Conservation (phyloP, 1,139 yeast genomes). For the Suhomyces ambrosiae region DNA sequence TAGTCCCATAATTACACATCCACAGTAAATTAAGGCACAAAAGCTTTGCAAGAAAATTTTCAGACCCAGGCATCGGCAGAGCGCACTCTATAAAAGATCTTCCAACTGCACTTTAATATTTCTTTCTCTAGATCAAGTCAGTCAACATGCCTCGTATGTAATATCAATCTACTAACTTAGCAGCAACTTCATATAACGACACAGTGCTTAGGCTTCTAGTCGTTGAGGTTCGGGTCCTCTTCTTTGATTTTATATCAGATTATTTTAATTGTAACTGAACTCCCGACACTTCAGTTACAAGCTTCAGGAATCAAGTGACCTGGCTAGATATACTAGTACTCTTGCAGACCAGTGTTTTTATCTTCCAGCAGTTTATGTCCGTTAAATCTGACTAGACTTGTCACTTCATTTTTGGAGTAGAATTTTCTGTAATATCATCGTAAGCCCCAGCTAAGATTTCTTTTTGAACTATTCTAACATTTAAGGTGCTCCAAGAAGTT, state of each 20-base stretch:
- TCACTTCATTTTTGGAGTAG: conserved; percentile 5
- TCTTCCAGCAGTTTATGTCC: not conserved
- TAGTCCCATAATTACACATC: conserved; percentile 11
- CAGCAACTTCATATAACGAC: conserved; percentile 12
- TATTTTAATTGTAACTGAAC: conserved; percentile 58
- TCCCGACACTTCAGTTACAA: conserved; percentile 87
- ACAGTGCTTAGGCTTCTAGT: conserved; percentile 1
- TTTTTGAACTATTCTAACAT: conserved; percentile 31
- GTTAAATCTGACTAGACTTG: conserved; percentile 1
- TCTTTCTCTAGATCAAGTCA: conserved; percentile 23
- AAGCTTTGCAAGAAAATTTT: conserved; percentile 12
- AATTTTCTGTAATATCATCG: conserved; percentile 10
- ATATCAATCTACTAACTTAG: conserved; percentile 13
- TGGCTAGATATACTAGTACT: not conserved
- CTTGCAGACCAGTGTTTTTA: no score
- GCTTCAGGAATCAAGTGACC: conserved; percentile 12
- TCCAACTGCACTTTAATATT: conserved; percentile 7
- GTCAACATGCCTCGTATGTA: conserved; percentile 63
- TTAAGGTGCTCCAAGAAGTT: conserved; percentile 94
- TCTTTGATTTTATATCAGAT: conserved; percentile 29
- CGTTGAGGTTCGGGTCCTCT: conserved; percentile 78
- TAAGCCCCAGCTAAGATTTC: conserved; percentile 6
- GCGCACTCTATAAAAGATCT: conserved; percentile 11
- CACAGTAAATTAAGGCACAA: conserved; percentile 1
- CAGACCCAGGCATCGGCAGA: conserved; percentile 4